Conservation (phyloP, 1,284 basidiomycete species). For the Ustilago hordei region DNA sequence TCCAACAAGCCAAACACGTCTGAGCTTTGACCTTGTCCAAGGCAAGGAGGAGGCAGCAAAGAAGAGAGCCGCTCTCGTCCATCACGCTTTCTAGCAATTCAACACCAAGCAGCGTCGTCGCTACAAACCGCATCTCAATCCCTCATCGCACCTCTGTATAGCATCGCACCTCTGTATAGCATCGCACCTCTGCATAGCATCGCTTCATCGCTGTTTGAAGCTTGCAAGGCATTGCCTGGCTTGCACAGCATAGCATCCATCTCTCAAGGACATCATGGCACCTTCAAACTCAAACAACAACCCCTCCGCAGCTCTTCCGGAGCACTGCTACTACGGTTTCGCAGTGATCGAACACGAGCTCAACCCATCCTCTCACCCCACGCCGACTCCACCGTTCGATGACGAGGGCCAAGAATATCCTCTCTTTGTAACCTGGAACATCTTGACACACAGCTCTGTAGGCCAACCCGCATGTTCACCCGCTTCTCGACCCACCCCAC, state of each 20-base stretch:
- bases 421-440: constrained; percentile 97
- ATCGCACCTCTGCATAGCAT: not conserved
- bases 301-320: constrained; percentile 40
- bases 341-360: constrained; percentile 71
- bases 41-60: not conserved
- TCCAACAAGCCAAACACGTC: no score
- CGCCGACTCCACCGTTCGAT: constrained; percentile 22
- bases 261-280: constrained; percentile 14
- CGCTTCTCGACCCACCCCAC: constrained; percentile 74
- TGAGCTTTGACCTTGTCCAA: constrained; percentile 1
- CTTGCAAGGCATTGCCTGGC: constrained; percentile 20
- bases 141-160: not conserved
- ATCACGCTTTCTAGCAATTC: not conserved
- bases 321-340: constrained; percentile 73
- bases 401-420: constrained; percentile 73
- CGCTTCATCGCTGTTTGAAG: not conserved
- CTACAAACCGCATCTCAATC: constrained; percentile 4
- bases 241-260: constrained; percentile 14
- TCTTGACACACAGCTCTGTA: constrained; percentile 66
- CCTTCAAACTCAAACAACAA: constrained; percentile 3
- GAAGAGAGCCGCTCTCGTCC: not conserved
- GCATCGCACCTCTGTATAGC: no score
- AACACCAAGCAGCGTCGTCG: constrained; percentile 20
- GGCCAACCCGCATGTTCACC: constrained; percentile 45
- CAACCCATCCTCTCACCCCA: constrained; percentile 8